Percentiles rank a stretch among this genome's conserved stretches.
Evolutionary conservation across 2,329 filamentous ascomycete species (phyloP).

Genomic region (Fusarium pininemorale): DNA sequence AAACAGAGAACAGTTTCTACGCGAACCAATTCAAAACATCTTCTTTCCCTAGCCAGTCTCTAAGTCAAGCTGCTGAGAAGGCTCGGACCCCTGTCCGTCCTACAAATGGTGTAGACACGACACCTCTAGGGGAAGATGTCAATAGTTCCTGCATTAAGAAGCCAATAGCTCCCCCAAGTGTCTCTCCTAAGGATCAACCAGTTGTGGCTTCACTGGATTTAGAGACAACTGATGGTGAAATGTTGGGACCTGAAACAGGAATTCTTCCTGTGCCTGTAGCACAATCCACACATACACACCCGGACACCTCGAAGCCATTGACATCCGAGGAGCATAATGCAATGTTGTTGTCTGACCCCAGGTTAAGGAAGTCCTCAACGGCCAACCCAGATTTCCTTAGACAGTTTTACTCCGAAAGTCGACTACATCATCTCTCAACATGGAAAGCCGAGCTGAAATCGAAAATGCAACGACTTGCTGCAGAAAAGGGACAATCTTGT

Average conservation of each 20-base stretch:
- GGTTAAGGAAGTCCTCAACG: conserved; percentile 86
- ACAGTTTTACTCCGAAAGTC: conserved; percentile 94
- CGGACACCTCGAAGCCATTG: conserved; percentile 64
- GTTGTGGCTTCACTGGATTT: not conserved
- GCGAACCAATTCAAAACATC: conserved; percentile 70
- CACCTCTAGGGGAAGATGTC: not conserved
- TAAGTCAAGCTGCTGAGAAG: conserved; percentile 44
- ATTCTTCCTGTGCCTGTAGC: not conserved
- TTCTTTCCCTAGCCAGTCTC: conserved; percentile 42
- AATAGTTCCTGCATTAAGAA: not conserved
- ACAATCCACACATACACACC: conserved; percentile 6
- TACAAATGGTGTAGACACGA: not conserved
- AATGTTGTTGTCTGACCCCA: conserved; percentile 82
- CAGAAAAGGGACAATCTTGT: conserved; percentile 66
- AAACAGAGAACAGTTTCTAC: conserved; percentile 86
- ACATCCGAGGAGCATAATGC: conserved; percentile 96
- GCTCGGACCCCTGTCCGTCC: conserved; percentile 33
- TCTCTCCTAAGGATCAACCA: not conserved
- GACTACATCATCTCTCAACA: conserved; percentile 91
- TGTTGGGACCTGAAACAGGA: not conserved
- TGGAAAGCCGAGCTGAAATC: conserved; percentile 97
- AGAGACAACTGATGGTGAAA: not conserved
- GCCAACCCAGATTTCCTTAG: conserved; percentile 93
- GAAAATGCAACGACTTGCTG: conserved; percentile 81
- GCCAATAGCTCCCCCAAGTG: not conserved